phyloP scores from a whole-genome alignment of 306 rosid species.

The Medicago arabica region DNA sequence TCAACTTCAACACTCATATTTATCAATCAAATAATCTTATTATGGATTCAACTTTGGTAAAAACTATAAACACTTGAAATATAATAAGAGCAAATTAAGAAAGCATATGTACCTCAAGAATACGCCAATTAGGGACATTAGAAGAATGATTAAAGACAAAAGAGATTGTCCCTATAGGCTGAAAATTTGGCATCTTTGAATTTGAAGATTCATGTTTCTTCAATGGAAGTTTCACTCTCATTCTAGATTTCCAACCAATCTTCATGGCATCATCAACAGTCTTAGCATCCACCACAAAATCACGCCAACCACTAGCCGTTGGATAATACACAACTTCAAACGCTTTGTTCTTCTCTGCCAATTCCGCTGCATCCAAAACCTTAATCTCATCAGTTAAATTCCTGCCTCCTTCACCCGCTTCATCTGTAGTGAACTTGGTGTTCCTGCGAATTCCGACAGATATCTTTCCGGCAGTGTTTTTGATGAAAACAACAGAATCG shows the following conservation, averaged over 20 bases:
- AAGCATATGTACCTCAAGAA: not conserved
- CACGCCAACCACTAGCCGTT: constrained; percentile 50
- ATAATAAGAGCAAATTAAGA: too few relatives aligned
- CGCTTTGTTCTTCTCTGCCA: constrained; percentile 54
- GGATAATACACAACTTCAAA: constrained; percentile 79
- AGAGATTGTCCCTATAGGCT: not conserved
- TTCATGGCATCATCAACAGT: constrained; percentile 54
- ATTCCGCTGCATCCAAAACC: constrained; percentile 59
- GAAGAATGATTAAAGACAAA: not conserved
- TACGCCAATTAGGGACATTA: not conserved
- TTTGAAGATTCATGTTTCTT: not conserved
- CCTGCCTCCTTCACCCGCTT: constrained; percentile 34
- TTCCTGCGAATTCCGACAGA: too few relatives aligned
- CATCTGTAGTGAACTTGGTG: too few relatives aligned
- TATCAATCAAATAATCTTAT: too few relatives aligned
- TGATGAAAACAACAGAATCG: too few relatives aligned
- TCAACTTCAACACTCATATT: not conserved
- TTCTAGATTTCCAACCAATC: constrained; percentile 50
- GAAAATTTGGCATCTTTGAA: not conserved
- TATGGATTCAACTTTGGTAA: too few relatives aligned
- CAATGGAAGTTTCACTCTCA: constrained; percentile 54
- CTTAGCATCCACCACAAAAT: constrained; percentile 73
- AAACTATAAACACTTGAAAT: too few relatives aligned
- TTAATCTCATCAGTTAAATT: constrained; percentile 40
- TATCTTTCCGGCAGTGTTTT: too few relatives aligned